Conservation (phyloP, 305 asterid genomes). For the Rubia peregrina region DNA sequence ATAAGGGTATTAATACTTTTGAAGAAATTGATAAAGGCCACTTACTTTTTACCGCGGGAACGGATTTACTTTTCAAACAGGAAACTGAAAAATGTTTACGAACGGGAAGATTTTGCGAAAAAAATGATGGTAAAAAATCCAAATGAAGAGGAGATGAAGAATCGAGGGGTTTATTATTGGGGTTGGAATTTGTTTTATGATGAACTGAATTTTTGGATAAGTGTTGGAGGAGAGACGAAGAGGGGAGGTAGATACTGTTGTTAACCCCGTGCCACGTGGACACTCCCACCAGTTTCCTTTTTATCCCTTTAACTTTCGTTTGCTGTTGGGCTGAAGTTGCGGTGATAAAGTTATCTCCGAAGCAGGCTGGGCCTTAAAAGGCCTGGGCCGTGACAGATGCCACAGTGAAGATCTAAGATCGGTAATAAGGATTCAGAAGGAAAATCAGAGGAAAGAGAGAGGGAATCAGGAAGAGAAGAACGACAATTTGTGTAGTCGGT, state of each 20-base stretch:
- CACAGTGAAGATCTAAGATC: no score
- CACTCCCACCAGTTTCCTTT: neutral
- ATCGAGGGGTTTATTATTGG: neutral
- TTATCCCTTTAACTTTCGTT: neutral
- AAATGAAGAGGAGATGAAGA: neutral
- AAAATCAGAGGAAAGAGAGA: no score
- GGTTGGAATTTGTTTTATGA: neutral
- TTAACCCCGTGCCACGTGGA: slow-evolving; percentile 2
- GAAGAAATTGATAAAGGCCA: neutral
- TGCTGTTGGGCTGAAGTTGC: neutral
- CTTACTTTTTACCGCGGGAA: neutral
- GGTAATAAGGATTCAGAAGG: no score
- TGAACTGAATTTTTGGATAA: slow-evolving; percentile 6
- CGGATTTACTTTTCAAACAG: neutral
- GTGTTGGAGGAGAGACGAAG: slow-evolving; percentile 4
- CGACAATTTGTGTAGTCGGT: no score
- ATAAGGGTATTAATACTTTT: neutral
- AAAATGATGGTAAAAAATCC: neutral
- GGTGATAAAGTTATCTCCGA: neutral
- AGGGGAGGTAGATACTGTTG: neutral
- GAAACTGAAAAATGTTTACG: neutral
- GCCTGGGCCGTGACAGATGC: neutral
- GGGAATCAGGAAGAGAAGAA: no score
- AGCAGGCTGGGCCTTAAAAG: neutral
- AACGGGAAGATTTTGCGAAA: neutral